Base-by-base conservation (phyloP, 768 basidiomycete genomes). In the Mycena rosella region DNA sequence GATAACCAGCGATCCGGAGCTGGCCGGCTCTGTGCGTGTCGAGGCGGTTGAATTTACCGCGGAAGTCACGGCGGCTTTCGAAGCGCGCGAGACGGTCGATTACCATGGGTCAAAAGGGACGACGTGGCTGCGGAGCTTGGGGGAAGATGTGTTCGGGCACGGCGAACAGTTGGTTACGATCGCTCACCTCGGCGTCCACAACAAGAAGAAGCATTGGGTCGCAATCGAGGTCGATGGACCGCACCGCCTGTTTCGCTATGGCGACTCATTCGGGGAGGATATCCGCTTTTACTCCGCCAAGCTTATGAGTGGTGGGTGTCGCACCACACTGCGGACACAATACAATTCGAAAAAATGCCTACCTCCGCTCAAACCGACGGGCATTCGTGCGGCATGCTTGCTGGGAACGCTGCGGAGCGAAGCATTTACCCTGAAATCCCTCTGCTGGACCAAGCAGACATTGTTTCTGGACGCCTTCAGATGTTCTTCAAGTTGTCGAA, bases 1-100 rank as follows among this genome's bases (percentile, higher is more conserved):
- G 24, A 36, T 63, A 5, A 40, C 52, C 0, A 14, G 9, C 5
- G 61, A 63, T 47, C 42, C 52, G 13, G 61, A 63, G 32, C 42
- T 63, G 0, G 52, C 44, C 2, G 61, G 52, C 0, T 3, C 15
- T 14, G 51, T 63, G 1, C 62, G 62, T 0, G 52, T 55, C 20
- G 62, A 63, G 53, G 24, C 32, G 18, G 62, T 63, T 4, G 52
- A 63, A 55, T 63, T 63, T 1, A 55, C 62, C 0, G 52, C 42
- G 0, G 47, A 38, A 24, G 14, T 63, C 2, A n/a, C n/a, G n/a
- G n/a, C n/a, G n/a, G n/a, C n/a, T n/a, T n/a, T n/a, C n/a, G n/a
- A n/a, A n/a, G n/a, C 18, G 1, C 53, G 53, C 14, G 44, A 63
- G 17, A 24, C 32, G 4, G 2, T 1, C 0, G 32, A 54, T 47